Evolutionary conservation across 371 early-diverging fungal species (phyloP).

Genomic region (Mortierella sp.): DNA sequence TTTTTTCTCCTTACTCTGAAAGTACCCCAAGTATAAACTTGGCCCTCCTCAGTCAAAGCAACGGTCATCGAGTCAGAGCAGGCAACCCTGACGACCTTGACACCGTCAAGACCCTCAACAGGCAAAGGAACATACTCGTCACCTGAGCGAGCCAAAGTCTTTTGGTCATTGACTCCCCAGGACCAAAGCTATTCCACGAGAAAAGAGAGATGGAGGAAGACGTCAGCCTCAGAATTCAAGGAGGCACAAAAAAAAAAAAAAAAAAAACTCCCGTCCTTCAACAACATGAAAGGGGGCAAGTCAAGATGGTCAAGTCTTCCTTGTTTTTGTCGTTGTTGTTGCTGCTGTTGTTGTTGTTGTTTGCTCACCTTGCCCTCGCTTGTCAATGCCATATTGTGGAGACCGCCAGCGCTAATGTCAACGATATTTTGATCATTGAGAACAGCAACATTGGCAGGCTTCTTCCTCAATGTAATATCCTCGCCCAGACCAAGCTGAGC

Average conservation of each 20-base stretch:
- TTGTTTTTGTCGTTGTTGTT: background rate
- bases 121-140: conserved; percentile 67
- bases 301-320: no score
- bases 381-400: conserved; percentile 90
- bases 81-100: conserved; percentile 84
- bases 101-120: conserved; percentile 76
- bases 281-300: no score
- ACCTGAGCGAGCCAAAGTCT: conserved; percentile 92
- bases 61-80: conserved; percentile 95
- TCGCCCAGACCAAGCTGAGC: conserved; percentile 97
- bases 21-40: conserved; percentile 96
- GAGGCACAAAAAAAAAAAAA: background rate
- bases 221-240: background rate
- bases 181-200: conserved; percentile 67
- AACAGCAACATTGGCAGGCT: conserved; percentile 76
- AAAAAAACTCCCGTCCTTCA: no score
- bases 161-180: conserved; percentile 99
- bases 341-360: conserved; percentile 3
- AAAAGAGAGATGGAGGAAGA: conserved; percentile 47
- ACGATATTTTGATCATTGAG: conserved; percentile 74
- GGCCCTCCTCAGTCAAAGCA: conserved; percentile 87
- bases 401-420: conserved; percentile 87
- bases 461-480: conserved; percentile 77
- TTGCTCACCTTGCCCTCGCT: conserved; percentile 74
- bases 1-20: conserved; percentile 74